Evolutionary conservation across 78 protist genomes (phyloP).

Genomic region (Planoprotostelium fungivorum): DNA sequence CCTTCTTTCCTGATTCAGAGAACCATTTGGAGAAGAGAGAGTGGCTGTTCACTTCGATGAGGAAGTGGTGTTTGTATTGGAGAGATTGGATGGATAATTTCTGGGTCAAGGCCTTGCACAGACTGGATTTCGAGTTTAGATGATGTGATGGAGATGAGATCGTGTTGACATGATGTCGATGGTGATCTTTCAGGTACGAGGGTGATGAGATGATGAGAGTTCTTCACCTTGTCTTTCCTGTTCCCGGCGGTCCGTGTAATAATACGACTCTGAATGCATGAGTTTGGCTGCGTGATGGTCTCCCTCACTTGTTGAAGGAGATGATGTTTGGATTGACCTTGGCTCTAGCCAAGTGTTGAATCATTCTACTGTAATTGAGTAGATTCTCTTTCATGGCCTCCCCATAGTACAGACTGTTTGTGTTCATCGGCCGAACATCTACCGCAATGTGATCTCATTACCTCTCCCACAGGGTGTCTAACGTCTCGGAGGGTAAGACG

Average conservation of each 20-base stretch:
- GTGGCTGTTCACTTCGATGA: slow-evolving; percentile 84
- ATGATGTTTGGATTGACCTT: slow-evolving; percentile 42
- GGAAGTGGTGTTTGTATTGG: slow-evolving; percentile 15
- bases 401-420: slow-evolving; percentile 35
- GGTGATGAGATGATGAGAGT: neutral
- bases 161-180: neutral
- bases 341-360: slow-evolving; percentile 44
- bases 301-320: slow-evolving; percentile 41
- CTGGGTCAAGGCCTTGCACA: slow-evolving; percentile 90
- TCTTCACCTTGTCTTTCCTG: slow-evolving; percentile 82
- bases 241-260: slow-evolving; percentile 97
- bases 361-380: slow-evolving; percentile 33
- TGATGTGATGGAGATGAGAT: neutral
- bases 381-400: slow-evolving; percentile 37
- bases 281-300: slow-evolving; percentile 26
- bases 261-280: slow-evolving; percentile 57
- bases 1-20: slow-evolving; percentile 96
- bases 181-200: neutral
- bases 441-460: neutral
- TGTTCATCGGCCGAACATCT: neutral
- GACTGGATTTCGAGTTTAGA: neutral
- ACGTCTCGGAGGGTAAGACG: slow-evolving; percentile 54
- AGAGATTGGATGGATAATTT: slow-evolving; percentile 72
- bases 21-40: slow-evolving; percentile 95
- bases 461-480: slow-evolving; percentile 73